These are phyloP conservation scores for Haplosporangium gracile DNA, from an alignment of 192 early-diverging fungal species.

Conservation along the genomic window DNA sequence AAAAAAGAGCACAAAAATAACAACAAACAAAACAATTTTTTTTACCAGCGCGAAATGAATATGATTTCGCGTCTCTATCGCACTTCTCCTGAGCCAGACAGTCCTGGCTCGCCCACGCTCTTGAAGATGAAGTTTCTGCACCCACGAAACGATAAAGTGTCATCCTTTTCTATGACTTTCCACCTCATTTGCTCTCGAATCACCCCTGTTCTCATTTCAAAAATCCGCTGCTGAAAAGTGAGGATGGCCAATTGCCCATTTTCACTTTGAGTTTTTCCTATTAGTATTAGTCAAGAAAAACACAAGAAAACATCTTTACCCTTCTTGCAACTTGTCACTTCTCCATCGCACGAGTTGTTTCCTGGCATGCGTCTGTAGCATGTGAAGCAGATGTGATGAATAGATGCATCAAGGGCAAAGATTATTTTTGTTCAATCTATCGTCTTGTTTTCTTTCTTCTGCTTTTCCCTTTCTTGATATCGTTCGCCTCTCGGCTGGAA, in stretches of 20 bases:
- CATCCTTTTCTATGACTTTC: neutral
- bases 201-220: neutral
- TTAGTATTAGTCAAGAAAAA: neutral
- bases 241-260: too few relatives aligned
- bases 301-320: neutral
- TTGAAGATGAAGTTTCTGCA: too few relatives aligned
- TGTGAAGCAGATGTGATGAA: neutral
- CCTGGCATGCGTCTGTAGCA: neutral
- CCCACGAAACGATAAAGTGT: neutral
- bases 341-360: too few relatives aligned
- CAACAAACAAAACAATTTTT: neutral
- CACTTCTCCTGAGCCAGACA: neutral
- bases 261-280: too few relatives aligned
- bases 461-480: neutral
- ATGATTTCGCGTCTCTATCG: neutral
- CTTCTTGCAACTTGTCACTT: too few relatives aligned
- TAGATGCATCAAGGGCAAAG: neutral
- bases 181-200: neutral
- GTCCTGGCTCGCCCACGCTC: too few relatives aligned
- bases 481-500: neutral
- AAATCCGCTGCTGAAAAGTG: too few relatives aligned
- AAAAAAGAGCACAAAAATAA: neutral
- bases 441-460: neutral
- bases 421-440: neutral
- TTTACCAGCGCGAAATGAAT: neutral